Conservation (phyloP, 306 rosid species). For the Argentina anserina region DNA sequence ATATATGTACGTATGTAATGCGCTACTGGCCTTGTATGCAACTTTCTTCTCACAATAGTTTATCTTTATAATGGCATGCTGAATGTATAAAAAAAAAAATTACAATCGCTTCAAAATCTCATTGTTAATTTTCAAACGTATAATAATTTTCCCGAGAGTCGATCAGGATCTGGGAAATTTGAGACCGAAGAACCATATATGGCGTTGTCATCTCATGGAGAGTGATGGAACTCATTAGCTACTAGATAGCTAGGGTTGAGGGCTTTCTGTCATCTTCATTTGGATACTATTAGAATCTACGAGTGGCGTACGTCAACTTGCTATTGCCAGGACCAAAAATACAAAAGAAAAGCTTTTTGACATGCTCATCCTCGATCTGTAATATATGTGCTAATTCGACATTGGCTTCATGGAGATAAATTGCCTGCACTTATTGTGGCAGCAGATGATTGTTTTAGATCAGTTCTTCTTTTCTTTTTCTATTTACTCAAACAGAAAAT, state of each 20-base stretch:
- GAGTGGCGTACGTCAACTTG: not conserved
- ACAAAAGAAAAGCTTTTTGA: not conserved
- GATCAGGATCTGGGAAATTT: not conserved
- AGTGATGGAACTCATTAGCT: not conserved
- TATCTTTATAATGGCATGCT: not conserved
- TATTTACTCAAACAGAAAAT: too few relatives aligned
- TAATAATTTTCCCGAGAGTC: not conserved
- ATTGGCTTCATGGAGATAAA: conserved; percentile 9
- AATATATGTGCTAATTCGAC: not conserved
- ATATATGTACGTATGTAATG: not conserved
- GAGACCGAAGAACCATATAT: not conserved
- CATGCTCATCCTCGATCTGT: not conserved
- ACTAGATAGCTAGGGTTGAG: not conserved
- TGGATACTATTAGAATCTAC: conserved; percentile 6
- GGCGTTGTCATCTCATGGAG: not conserved
- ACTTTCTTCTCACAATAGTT: not conserved
- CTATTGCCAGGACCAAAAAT: not conserved
- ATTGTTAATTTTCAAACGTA: not conserved
- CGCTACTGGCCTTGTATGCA: not conserved
- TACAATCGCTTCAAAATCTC: not conserved
- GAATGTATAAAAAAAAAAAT: not conserved
- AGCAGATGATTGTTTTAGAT: not conserved
- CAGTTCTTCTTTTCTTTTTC: too few relatives aligned
- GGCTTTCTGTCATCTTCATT: conserved; percentile 9
- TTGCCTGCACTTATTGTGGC: not conserved